Evolutionary conservation across 225 moss, liverwort and hornwort genomes (phyloP).

Genomic region (Lunularia cruciata): DNA sequence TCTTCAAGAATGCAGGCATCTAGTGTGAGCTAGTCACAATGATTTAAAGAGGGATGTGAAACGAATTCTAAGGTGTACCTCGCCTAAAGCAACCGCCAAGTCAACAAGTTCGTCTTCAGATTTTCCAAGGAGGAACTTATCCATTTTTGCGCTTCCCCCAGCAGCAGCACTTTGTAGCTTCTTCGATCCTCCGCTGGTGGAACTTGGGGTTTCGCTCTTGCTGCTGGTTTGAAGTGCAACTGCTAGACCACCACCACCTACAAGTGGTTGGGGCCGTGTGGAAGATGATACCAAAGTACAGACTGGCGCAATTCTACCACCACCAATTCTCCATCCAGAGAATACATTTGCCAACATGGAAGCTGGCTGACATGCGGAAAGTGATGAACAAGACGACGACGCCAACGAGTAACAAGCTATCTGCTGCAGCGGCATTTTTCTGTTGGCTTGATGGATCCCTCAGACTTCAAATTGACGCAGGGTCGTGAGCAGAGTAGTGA

Average conservation of each 20-base stretch:
- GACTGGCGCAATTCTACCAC: not conserved
- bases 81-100: conserved; percentile 60
- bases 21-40: too few species aligned
- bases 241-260: conserved; percentile 2
- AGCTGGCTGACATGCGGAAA: conserved; percentile 4
- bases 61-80: conserved; percentile 37
- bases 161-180: not conserved
- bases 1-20: too few species aligned
- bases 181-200: not conserved
- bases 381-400: too few species aligned
- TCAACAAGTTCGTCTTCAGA: conserved; percentile 71
- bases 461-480: too few species aligned
- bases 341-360: conserved; percentile 21
- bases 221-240: conserved; percentile 11
- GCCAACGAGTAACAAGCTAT: not conserved
- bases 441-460: too few species aligned
- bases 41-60: conserved; percentile 7
- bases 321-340: conserved; percentile 5
- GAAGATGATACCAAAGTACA: not conserved
- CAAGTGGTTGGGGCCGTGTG: too few species aligned
- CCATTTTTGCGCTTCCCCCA: not conserved
- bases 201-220: not conserved
- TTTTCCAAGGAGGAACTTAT: conserved; percentile 65
- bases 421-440: too few species aligned
- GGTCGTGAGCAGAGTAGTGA: too few species aligned